phyloP scores from a whole-genome alignment of 2,329 filamentous ascomycete species.

The Colletotrichum nymphaeae region DNA sequence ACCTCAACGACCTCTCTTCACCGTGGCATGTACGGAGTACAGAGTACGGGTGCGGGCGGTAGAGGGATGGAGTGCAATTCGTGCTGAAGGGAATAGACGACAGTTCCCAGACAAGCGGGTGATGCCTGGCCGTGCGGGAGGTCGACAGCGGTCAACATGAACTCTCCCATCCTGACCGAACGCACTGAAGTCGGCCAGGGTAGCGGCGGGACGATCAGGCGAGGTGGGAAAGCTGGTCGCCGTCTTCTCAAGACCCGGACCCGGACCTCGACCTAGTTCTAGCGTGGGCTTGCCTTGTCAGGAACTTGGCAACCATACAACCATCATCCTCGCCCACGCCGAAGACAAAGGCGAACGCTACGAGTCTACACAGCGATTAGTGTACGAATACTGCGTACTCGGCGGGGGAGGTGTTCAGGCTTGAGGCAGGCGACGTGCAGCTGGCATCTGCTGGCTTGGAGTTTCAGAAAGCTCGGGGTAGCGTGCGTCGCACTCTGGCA shows the following conservation, averaged over 20 bases:
- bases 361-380: neutral
- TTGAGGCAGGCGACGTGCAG: constrained; percentile 25
- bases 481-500: constrained; percentile 28
- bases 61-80: constrained; percentile 38
- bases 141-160: constrained; percentile 30
- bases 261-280: constrained; percentile 27
- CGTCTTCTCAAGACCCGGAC: constrained; percentile 7
- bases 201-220: constrained; percentile 45
- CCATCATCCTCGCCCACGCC: constrained; percentile 24
- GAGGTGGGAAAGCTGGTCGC: constrained; percentile 30
- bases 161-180: constrained; percentile 20
- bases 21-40: neutral
- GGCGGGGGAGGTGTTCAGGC: constrained; percentile 15
- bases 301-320: constrained; percentile 9
- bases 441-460: constrained; percentile 29
- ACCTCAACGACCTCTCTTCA: neutral
- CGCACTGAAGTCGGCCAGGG: constrained; percentile 32
- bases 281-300: constrained; percentile 29
- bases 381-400: neutral
- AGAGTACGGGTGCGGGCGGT: neutral
- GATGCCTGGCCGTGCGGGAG: constrained; percentile 34
- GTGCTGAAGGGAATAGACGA: constrained; percentile 25
- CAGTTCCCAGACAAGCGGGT: constrained; percentile 41
- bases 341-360: constrained; percentile 14
- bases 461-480: constrained; percentile 37